Conservation (phyloP, 2,329 filamentous ascomycete genomes). For the Neoascochyta sp. region DNA sequence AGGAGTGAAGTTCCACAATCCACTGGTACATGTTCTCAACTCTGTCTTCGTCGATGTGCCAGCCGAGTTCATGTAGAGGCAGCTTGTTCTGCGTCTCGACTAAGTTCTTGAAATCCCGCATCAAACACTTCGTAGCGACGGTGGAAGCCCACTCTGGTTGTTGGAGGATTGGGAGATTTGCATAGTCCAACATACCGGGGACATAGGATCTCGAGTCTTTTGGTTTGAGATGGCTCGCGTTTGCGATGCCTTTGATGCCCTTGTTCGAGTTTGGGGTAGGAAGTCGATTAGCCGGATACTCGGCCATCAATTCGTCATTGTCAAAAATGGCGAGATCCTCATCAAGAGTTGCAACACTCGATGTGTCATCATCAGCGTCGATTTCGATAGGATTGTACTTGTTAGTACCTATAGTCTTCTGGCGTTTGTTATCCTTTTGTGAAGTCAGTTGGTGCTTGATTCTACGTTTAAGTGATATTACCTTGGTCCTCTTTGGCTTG, state of each 20-base stretch:
- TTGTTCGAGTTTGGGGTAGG: constrained; percentile 25
- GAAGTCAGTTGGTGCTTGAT: not conserved
- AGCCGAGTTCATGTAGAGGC: constrained; percentile 67
- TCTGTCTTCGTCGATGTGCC: constrained; percentile 69
- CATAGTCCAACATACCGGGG: constrained; percentile 62
- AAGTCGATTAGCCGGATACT: constrained; percentile 13
- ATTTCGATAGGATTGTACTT: constrained; percentile 39
- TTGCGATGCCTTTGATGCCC: constrained; percentile 27
- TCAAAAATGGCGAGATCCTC: constrained; percentile 48
- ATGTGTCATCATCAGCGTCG: constrained; percentile 34
- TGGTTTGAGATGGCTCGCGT: constrained; percentile 18
- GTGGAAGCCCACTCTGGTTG: constrained; percentile 63
- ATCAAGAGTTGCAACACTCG: constrained; percentile 49
- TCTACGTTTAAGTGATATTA: constrained; percentile 3
- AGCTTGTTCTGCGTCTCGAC: constrained; percentile 61
- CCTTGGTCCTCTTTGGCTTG: constrained; percentile 13
- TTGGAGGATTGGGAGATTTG: constrained; percentile 60
- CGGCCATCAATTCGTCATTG: constrained; percentile 9
- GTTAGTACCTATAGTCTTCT: constrained; percentile 26
- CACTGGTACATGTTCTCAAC: constrained; percentile 80
- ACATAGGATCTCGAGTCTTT: constrained; percentile 49
- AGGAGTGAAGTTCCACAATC: constrained; percentile 86
- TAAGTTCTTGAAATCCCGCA: constrained; percentile 61
- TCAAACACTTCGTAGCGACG: constrained; percentile 59
- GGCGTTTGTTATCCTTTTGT: constrained; percentile 25